Percentiles rank a stretch among this genome's conserved stretches.
phyloP scores from a whole-genome alignment of 495 filamentous ascomycete genomes.

The Podospora australis region DNA sequence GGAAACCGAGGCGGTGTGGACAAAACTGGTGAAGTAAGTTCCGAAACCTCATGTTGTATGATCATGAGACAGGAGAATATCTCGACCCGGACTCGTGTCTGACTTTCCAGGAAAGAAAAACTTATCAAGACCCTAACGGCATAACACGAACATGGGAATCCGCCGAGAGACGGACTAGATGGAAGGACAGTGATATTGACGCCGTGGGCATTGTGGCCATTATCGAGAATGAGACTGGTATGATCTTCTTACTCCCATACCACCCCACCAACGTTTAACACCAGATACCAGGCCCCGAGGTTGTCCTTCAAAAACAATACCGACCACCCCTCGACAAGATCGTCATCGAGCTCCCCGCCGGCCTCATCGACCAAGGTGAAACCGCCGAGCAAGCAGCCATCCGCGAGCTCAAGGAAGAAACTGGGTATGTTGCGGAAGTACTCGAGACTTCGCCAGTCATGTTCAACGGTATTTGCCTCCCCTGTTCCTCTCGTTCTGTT shows the following conservation, averaged over 20 bases:
- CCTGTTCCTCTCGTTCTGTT: neutral
- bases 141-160: constrained; percentile 73
- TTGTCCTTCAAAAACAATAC: constrained; percentile 84
- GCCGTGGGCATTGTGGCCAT: constrained; percentile 89
- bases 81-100: no score
- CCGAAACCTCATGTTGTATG: neutral
- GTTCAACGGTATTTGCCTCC: constrained; percentile 64
- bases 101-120: constrained; percentile 48
- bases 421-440: constrained; percentile 73
- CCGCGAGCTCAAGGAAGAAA: constrained; percentile 90
- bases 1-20: constrained; percentile 64
- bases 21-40: constrained; percentile 41
- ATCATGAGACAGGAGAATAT: no score
- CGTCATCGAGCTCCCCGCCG: constrained; percentile 79
- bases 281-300: constrained; percentile 49
- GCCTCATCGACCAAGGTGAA: constrained; percentile 77
- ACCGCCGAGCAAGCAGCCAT: constrained; percentile 72
- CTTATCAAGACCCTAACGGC: constrained; percentile 65
- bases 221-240: constrained; percentile 57
- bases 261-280: neutral
- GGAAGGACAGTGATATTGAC: constrained; percentile 64
- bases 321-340: constrained; percentile 75
- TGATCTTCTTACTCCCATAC: neutral
- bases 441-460: constrained; percentile 66
- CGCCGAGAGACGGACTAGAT: constrained; percentile 69